phyloP scores from a whole-genome alignment of 163 green algal genomes.

The Trebouxia gelatinosa region DNA sequence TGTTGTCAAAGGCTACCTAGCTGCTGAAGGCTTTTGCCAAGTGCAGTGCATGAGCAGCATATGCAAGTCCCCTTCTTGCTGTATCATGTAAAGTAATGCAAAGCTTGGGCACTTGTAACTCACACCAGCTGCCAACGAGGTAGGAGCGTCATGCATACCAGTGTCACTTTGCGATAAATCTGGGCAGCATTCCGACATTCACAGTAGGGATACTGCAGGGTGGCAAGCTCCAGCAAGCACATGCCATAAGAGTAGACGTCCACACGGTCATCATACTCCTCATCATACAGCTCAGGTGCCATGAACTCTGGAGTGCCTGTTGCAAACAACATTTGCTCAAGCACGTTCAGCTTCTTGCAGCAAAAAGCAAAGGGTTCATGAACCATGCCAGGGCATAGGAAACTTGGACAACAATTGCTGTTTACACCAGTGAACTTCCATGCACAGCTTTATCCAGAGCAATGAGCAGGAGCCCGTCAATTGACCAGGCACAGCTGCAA shows the following conservation, averaged over 20 bases:
- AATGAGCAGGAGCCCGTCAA: background rate
- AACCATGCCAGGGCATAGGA: too few species aligned
- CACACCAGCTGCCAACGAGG: too few species aligned
- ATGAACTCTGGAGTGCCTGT: conserved; percentile 96
- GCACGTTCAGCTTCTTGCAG: background rate
- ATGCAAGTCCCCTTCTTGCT: too few species aligned
- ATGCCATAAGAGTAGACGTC: conserved; percentile 97
- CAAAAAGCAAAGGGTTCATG: background rate
- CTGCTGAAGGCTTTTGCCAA: too few species aligned
- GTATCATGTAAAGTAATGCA: too few species aligned
- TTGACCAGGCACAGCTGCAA: background rate
- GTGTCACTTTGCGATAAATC: conserved; percentile 98
- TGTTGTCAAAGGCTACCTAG: too few species aligned
- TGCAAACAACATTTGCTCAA: background rate
- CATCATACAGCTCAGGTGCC: conserved; percentile 99
- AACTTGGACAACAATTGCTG: too few species aligned
- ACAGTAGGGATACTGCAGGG: conserved; percentile 96
- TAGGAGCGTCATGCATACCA: conserved; percentile 56
- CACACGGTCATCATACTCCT: conserved; percentile 98
- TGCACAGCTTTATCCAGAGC: too few species aligned
- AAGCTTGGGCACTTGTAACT: too few species aligned
- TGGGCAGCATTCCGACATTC: conserved; percentile 98
- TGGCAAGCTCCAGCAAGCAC: conserved; percentile 93
- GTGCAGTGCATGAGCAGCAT: too few species aligned
- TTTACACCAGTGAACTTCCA: too few species aligned